Percentiles rank a stretch among this genome's conserved stretches.
These are phyloP conservation scores for Jacaranda mimosifolia DNA, from an alignment of 257 asterid genomes.

Conservation along the genomic window DNA sequence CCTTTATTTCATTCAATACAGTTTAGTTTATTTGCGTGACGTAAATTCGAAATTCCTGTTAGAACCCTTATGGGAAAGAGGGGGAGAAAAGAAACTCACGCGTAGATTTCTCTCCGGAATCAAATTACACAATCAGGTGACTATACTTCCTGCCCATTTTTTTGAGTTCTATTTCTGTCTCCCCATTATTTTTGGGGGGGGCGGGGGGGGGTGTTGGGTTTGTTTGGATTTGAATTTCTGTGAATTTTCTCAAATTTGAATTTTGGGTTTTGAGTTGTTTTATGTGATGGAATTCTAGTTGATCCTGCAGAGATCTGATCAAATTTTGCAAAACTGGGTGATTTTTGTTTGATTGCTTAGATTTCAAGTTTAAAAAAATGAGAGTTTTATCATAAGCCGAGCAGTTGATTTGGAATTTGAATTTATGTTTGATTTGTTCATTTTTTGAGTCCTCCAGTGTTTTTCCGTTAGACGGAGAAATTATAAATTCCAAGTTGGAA, in stretches of 20 bases:
- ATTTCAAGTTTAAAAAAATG: slow-evolving; percentile 26
- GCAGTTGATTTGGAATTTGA: slow-evolving; percentile 9
- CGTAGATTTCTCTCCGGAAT: slow-evolving; percentile 33
- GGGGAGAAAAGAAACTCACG: not conserved
- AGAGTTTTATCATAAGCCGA: slow-evolving; percentile 9
- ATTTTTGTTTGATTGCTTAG: slow-evolving; percentile 8
- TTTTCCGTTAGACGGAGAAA: not conserved
- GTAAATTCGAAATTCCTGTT: slow-evolving; percentile 40
- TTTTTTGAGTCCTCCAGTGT: slow-evolving; percentile 15
- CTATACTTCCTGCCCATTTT: slow-evolving; percentile 20
- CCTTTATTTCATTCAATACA: not conserved
- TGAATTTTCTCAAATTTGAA: not conserved
- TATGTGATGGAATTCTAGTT: slow-evolving; percentile 27
- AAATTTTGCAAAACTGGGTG: slow-evolving; percentile 10
- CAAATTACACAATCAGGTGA: slow-evolving; percentile 40
- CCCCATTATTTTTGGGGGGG: too few species aligned
- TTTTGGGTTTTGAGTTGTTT: slow-evolving; percentile 9
- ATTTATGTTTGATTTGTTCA: not conserved
- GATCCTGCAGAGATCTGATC: slow-evolving; percentile 51
- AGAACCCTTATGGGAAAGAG: slow-evolving; percentile 16
- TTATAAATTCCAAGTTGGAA: not conserved
- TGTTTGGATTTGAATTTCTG: slow-evolving; percentile 9
- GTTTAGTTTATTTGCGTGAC: slow-evolving; percentile 43
- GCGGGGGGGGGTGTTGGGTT: too few species aligned
- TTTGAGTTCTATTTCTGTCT: not conserved